phyloP scores from a whole-genome alignment of 2,329 filamentous ascomycete species.

The Shiraia bambusicola region DNA sequence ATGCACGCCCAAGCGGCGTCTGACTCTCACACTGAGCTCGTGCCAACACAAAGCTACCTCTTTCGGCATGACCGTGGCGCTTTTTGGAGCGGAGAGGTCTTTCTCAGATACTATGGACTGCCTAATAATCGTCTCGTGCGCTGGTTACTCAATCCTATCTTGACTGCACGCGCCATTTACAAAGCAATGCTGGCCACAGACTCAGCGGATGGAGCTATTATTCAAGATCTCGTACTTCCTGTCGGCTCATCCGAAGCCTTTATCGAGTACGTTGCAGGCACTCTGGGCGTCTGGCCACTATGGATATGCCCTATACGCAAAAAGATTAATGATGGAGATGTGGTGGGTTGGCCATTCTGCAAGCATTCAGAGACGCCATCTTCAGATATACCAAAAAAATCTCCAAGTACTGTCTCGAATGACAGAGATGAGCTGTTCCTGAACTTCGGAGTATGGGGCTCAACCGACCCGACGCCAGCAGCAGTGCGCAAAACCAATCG shows the following conservation, averaged over 20 bases:
- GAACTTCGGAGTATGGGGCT: constrained; percentile 68
- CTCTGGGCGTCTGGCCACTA: constrained; percentile 53
- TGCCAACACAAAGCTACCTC: constrained; percentile 63
- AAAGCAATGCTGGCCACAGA: constrained; percentile 59
- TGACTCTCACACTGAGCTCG: constrained; percentile 31
- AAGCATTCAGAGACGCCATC: constrained; percentile 1
- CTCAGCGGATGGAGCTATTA: constrained; percentile 55
- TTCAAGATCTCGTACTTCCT: constrained; percentile 62
- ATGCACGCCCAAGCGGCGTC: constrained; percentile 29
- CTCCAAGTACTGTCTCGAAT: background rate
- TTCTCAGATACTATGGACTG: constrained; percentile 58
- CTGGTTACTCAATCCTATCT: constrained; percentile 57
- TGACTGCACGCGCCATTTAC: constrained; percentile 62
- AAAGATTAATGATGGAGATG: constrained; percentile 1
- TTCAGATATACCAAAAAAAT: background rate
- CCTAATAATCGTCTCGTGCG: constrained; percentile 60
- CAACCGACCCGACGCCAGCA: constrained; percentile 56
- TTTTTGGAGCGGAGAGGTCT: constrained; percentile 62
- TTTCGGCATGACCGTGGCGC: constrained; percentile 69
- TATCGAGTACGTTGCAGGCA: constrained; percentile 50
- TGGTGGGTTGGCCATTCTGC: constrained; percentile 13
- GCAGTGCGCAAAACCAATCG: constrained; percentile 69
- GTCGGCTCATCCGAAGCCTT: constrained; percentile 52
- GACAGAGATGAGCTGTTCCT: constrained; percentile 14
- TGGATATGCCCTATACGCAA: constrained; percentile 56